Evolutionary conservation across 2,329 filamentous ascomycete genomes (phyloP), one percentile per base, ranked within the genome.

Genomic region (Hymenoscyphus fructigenus): DNA sequence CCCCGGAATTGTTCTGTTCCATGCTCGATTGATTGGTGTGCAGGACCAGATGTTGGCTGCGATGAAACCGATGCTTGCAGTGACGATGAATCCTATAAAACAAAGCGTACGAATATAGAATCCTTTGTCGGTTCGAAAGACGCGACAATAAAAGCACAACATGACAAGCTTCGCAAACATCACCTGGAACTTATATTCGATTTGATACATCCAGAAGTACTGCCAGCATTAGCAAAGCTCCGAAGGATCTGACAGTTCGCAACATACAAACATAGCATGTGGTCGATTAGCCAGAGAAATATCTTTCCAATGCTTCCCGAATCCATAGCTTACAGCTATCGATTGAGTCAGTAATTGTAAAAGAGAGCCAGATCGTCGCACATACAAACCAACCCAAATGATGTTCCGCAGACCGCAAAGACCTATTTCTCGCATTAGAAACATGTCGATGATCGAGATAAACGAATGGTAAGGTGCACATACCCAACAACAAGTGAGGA

Each of bases 191-290:
- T 59, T 59, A 17, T 59, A 59, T 36, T 59, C 57, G 34, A 59
- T 41, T 44, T 59, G 57, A 41, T 59, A 59, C 5, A 59, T n/a
- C 57, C 57, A 59, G 36, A 59, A 59, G 34, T 28, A 59, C 57
- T 59, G 14, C 17, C 5, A 28, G 34, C 7, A 12, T 59, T 59
- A 44, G 57, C 17, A 15, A n/a, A 50, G 5, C 23, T 32, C 17
- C 7, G 17, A 20, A 59, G 15, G n/a, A 9, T 20, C 26, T 17
- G 9, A 23, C 14, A 28, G 12, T 28, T 17, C 26, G 23, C 15
- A 28, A 41, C 57, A 41, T 44, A 59, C 57, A 59, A 38, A 44
- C 57, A 59, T 14, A 2, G 57, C 57, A 20, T 50, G 20, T 10
- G 44, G 44, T 23, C n/a, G 44, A 23, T 59, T 17, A 2, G 17